Conservation (phyloP, 2,329 filamentous ascomycete genomes). For the Geosmithia putterillii region DNA sequence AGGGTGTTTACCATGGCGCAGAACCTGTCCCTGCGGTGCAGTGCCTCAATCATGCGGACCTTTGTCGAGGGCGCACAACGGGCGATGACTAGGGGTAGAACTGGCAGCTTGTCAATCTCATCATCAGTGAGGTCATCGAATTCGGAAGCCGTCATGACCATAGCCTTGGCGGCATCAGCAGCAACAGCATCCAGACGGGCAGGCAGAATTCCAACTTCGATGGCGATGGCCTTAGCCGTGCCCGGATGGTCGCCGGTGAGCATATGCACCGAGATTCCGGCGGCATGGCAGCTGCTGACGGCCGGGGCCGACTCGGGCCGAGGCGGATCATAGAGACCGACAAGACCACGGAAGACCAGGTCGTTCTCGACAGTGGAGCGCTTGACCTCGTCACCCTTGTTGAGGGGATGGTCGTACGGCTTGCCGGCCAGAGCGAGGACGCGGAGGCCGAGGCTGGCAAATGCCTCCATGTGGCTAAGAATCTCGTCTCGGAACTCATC, state of each 20-base stretch:
- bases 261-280: conserved; percentile 57
- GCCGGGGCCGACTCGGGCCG: conserved; percentile 52
- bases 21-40: conserved; percentile 53
- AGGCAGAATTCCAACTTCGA: conserved; percentile 48
- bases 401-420: conserved; percentile 17
- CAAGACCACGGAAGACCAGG: conserved; percentile 52
- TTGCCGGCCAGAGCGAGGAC: conserved; percentile 53
- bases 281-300: conserved; percentile 45
- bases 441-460: conserved; percentile 51
- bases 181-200: conserved; percentile 33
- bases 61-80: conserved; percentile 60
- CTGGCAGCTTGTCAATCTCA: conserved; percentile 50
- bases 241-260: conserved; percentile 55
- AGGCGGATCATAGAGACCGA: conserved; percentile 61
- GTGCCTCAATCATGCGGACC: conserved; percentile 61
- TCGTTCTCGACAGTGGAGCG: conserved; percentile 45
- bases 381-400: conserved; percentile 29
- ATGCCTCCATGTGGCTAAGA: conserved; percentile 50
- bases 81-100: conserved; percentile 56
- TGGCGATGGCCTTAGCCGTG: conserved; percentile 49
- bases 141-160: conserved; percentile 52
- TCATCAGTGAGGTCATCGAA: conserved; percentile 53
- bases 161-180: conserved; percentile 38
- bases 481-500: conserved; percentile 41
- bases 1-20: conserved; percentile 44